Conservation (phyloP, 2,329 filamentous ascomycete species). For the Pseudocercospora pini-densiflorae region DNA sequence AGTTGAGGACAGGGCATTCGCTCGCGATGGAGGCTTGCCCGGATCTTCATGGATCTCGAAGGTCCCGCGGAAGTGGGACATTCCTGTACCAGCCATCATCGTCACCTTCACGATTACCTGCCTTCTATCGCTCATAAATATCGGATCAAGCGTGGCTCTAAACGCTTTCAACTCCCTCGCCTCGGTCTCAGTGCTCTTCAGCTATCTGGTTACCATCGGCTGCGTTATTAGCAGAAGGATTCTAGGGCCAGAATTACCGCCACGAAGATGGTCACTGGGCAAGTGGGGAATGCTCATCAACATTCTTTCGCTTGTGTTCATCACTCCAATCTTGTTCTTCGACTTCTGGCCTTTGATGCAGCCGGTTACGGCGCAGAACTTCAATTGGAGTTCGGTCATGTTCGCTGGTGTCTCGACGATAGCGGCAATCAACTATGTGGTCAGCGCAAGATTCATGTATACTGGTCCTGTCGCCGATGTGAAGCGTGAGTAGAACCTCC, state of each 20-base stretch:
- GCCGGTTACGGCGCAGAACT: constrained; percentile 15
- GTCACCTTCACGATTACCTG: constrained; percentile 7
- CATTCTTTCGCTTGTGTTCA: constrained; percentile 28
- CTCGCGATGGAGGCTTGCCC: not conserved
- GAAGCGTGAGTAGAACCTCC: not conserved
- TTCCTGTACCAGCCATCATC: constrained; percentile 8
- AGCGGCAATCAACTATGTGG: constrained; percentile 16
- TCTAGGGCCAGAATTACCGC: constrained; percentile 39
- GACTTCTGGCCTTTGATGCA: constrained; percentile 16
- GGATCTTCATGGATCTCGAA: not conserved
- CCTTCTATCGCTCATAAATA: constrained; percentile 33
- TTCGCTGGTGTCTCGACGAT: constrained; percentile 13
- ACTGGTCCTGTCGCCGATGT: constrained; percentile 14
- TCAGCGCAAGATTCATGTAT: constrained; percentile 20
- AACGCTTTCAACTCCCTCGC: constrained; percentile 48
- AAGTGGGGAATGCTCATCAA: constrained; percentile 46
- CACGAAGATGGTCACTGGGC: constrained; percentile 45
- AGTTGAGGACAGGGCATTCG: not conserved
- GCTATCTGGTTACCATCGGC: constrained; percentile 46
- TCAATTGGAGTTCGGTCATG: constrained; percentile 16
- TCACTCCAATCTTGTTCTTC: constrained; percentile 16
- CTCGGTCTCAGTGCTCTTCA: constrained; percentile 43
- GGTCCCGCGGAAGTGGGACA: constrained; percentile 8
- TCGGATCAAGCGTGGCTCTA: constrained; percentile 46
- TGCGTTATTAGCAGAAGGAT: constrained; percentile 44